Conservation (phyloP, 192 early-diverging fungal genomes). For the Radiomyces spectabilis region DNA sequence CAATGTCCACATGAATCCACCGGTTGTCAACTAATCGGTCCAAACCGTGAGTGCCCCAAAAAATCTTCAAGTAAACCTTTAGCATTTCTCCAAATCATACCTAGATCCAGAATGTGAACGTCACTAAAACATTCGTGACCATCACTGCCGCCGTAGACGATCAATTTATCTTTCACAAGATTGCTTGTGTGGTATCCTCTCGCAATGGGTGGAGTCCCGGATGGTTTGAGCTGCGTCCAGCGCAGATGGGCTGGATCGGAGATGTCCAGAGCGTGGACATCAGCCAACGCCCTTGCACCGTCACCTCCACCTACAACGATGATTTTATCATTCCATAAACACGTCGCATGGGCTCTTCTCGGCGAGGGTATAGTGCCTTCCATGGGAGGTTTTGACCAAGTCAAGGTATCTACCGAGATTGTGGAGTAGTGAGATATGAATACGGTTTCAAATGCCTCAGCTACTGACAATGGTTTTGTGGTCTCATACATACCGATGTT, state of each 20-base stretch:
- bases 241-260: conserved; percentile 23
- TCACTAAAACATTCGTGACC: conserved; percentile 76
- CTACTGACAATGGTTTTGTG: not conserved
- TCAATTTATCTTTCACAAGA: conserved; percentile 67
- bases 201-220: conserved; percentile 56
- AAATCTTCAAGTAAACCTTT: no score
- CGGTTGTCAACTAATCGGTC: no score
- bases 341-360: conserved; percentile 77
- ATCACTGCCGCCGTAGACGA: conserved; percentile 87
- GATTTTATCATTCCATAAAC: conserved; percentile 65
- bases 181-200: conserved; percentile 87
- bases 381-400: conserved; percentile 68
- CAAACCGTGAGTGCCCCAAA: no score
- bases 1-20: conserved; percentile 62
- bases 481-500: conserved; percentile 44
- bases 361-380: conserved; percentile 48
- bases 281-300: conserved; percentile 72
- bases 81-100: conserved; percentile 22
- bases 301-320: conserved; percentile 88
- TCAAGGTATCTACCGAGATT: conserved; percentile 58
- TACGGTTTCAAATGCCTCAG: not conserved
- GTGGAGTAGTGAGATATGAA: not conserved
- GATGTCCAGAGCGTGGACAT: conserved; percentile 61
- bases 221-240: conserved; percentile 60
- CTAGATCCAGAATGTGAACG: conserved; percentile 53